Evolutionary conservation across 2,329 filamentous ascomycete species (phyloP).

Genomic region (Podosphaera fusca): DNA sequence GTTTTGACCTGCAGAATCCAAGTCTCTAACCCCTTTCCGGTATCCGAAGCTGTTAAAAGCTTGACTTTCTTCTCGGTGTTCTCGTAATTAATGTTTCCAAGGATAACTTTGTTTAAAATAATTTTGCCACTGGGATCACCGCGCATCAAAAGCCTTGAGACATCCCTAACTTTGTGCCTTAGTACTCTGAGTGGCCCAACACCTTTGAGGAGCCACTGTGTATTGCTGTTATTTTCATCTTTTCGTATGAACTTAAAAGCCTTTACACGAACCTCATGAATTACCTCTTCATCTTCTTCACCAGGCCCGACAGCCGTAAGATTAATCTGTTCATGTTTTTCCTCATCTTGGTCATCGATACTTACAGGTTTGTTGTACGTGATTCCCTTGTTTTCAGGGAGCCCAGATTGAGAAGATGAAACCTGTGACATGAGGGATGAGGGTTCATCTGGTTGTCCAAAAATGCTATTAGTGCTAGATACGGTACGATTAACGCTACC

Average conservation of each 20-base stretch:
- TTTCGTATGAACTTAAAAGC: slow-evolving; percentile 36
- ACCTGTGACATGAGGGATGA: slow-evolving; percentile 15
- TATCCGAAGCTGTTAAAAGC: slow-evolving; percentile 31
- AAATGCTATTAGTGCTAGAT: slow-evolving; percentile 6
- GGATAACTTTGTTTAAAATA: slow-evolving; percentile 44
- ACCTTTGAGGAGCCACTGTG: slow-evolving; percentile 45
- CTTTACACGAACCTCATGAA: slow-evolving; percentile 50
- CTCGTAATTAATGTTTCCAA: slow-evolving; percentile 39
- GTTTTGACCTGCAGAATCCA: slow-evolving; percentile 53
- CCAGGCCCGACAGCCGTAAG: slow-evolving; percentile 42
- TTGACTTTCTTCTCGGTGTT: slow-evolving; percentile 36
- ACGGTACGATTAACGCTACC: slow-evolving; percentile 4
- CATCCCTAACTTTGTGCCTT: slow-evolving; percentile 45
- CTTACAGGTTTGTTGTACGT: slow-evolving; percentile 13
- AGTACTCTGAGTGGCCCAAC: slow-evolving; percentile 50
- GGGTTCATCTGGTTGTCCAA: slow-evolving; percentile 9
- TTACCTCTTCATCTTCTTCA: slow-evolving; percentile 47
- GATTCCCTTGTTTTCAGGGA: slow-evolving; percentile 10
- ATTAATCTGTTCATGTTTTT: slow-evolving; percentile 45
- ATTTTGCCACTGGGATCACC: slow-evolving; percentile 55
- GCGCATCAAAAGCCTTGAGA: slow-evolving; percentile 45
- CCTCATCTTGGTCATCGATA: slow-evolving; percentile 23
- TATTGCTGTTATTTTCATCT: slow-evolving; percentile 23
- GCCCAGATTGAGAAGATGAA: slow-evolving; percentile 15
- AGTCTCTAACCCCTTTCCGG: slow-evolving; percentile 36